Evolutionary conservation across 805 yeast genomes (phyloP).

Genomic region (Kluyveromyces dobzhanskii): DNA sequence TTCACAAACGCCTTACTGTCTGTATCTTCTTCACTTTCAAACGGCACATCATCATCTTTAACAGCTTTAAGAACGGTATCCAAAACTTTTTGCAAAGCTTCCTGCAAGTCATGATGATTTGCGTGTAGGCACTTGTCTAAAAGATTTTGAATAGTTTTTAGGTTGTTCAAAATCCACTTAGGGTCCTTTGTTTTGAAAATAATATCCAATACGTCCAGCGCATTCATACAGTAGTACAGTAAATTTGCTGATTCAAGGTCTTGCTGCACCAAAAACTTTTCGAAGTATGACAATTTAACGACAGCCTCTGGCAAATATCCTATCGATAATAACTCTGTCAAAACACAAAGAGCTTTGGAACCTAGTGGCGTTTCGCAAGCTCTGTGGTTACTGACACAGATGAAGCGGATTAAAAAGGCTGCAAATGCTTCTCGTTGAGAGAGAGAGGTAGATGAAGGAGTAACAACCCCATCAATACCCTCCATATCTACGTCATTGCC

Average conservation of each 20-base stretch:
- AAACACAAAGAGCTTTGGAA: slow-evolving; percentile 67
- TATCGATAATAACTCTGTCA: slow-evolving; percentile 64
- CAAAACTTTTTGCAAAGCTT: slow-evolving; percentile 68
- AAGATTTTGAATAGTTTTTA: slow-evolving; percentile 59
- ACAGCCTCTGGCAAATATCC: slow-evolving; percentile 81
- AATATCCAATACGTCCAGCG: slow-evolving; percentile 79
- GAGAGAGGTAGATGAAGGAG: slow-evolving; percentile 44
- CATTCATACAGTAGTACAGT: slow-evolving; percentile 77
- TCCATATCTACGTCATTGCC: slow-evolving; percentile 22
- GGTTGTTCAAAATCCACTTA: slow-evolving; percentile 70
- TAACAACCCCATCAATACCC: background rate
- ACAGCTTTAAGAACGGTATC: slow-evolving; percentile 62
- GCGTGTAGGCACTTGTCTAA: slow-evolving; percentile 76
- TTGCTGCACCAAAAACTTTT: slow-evolving; percentile 70
- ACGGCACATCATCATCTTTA: slow-evolving; percentile 35
- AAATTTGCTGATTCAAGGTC: slow-evolving; percentile 64
- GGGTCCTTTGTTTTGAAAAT: slow-evolving; percentile 70
- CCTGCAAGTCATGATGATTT: slow-evolving; percentile 81
- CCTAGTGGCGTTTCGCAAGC: slow-evolving; percentile 81
- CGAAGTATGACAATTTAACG: slow-evolving; percentile 82
- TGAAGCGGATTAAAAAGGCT: slow-evolving; percentile 77
- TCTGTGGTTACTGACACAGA: slow-evolving; percentile 77
- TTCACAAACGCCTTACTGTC: slow-evolving; percentile 55
- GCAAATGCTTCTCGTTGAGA: slow-evolving; percentile 84
- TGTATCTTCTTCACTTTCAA: slow-evolving; percentile 49